Base-by-base conservation (phyloP, 1,284 basidiomycete genomes). In the Paramarasmius palmivorus region DNA sequence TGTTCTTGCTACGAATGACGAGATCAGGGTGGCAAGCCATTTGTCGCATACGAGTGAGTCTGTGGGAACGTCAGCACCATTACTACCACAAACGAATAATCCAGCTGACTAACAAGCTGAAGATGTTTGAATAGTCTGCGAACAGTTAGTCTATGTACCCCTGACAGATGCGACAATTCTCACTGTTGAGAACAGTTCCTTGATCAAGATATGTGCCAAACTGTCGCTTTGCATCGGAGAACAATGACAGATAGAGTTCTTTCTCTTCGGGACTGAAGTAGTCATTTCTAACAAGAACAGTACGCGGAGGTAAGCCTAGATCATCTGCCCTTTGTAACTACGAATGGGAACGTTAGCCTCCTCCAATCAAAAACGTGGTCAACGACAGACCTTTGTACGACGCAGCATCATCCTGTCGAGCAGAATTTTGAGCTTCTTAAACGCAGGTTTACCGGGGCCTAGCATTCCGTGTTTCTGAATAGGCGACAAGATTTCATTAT, bases 191-290 rank as follows among this genome's bases (percentile, higher is more conserved):
- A 22, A 98, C 79, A 0, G 96, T 98, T 53, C 96, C 96, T 36
- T 90, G 82, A 64, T 92, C 88, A 12, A 98, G 82, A 66, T 93
- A 99, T 1, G 95, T 98, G 58, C 66, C 85, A 71, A 99, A 99
- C 66, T 93, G 87, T 47, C 97, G 81, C 70, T 92, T 95, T 8
- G 94, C 95, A 61, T 95, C 93, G 3, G 90, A 88, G 76, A 96
- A 99, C 32, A 99, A 73, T 3, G 91, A 94, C 50, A 88, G 79
- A 71, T 99, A 99, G 10, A 99, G 74, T 64, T 99, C 96, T 69
- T 95, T 97, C 73, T 98, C 95, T 68, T 97, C 93, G 0, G 93
- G 92, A 59, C 93, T 97, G 77, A 99, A 99, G 69, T 90, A 90
- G 69, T 99, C 96, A 49, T 88, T 80, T 37, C 94, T 85, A 57